phyloP scores from a whole-genome alignment of 78 protist species.

The Dictyostelium brefeldianum region DNA sequence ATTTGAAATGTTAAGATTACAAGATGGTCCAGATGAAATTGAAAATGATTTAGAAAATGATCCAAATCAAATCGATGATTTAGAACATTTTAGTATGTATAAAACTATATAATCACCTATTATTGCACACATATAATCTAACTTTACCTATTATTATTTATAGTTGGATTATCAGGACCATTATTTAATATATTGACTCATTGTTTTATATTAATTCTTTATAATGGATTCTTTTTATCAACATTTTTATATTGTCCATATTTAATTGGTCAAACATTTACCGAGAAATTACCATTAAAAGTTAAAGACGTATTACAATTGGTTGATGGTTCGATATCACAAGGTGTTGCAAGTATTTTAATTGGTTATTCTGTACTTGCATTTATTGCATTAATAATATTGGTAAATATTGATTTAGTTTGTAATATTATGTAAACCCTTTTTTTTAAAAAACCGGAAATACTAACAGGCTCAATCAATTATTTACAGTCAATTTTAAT shows the following conservation, averaged over 20 bases:
- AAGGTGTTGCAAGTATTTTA: background rate
- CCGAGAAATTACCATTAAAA: background rate
- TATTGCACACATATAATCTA: too few relatives aligned
- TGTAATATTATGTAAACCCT: background rate
- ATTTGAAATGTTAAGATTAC: conserved; percentile 31
- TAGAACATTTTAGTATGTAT: conserved; percentile 36
- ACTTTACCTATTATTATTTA: background rate
- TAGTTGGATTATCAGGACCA: conserved; percentile 76
- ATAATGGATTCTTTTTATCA: conserved; percentile 31
- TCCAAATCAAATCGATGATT: conserved; percentile 34
- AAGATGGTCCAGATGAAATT: conserved; percentile 30
- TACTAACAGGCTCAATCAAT: background rate
- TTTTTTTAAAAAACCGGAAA: background rate
- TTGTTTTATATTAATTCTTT: conserved; percentile 22
- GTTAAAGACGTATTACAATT: background rate
- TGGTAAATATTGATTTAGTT: conserved; percentile 18
- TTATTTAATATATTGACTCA: conserved; percentile 24
- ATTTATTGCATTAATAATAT: background rate
- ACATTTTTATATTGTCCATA: conserved; percentile 46
- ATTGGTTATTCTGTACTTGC: conserved; percentile 46
- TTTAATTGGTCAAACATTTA: conserved; percentile 20
- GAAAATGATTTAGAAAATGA: conserved; percentile 26
- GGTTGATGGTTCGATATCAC: conserved; percentile 9
- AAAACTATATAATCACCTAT: too few relatives aligned
- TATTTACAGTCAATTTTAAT: conserved; percentile 41